phyloP scores from a whole-genome alignment of 148 eudicot genomes.

The Heliosperma pusillum region DNA sequence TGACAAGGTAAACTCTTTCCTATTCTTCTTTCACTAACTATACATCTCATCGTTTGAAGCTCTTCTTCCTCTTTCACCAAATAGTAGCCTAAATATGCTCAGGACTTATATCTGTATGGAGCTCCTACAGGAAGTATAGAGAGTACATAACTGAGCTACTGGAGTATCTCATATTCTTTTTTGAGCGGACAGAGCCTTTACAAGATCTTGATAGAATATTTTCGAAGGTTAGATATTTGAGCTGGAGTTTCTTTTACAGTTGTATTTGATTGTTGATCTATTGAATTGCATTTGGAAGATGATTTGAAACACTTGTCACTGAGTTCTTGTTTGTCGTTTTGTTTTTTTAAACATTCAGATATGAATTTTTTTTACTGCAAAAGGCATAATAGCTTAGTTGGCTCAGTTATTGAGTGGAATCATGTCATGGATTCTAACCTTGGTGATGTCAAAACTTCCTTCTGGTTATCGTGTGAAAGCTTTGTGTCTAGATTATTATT shows the following conservation, averaged over 20 bases:
- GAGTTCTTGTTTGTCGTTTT: neutral
- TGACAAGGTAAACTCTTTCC: conserved; percentile 47
- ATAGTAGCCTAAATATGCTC: neutral
- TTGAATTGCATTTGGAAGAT: neutral
- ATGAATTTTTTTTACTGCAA: neutral
- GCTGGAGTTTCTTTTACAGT: neutral
- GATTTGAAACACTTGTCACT: neutral
- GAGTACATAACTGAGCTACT: conserved; percentile 74
- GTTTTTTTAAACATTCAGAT: neutral
- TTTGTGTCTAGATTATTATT: too few relatives aligned
- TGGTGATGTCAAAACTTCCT: neutral
- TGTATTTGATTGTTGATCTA: neutral
- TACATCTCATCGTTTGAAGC: neutral
- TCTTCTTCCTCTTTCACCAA: neutral
- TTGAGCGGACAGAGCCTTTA: conserved; percentile 90
- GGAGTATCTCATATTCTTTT: conserved; percentile 71
- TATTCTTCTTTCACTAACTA: neutral
- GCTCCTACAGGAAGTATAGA: conserved; percentile 62
- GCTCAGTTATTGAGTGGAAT: neutral
- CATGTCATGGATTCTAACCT: neutral
- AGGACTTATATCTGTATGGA: neutral
- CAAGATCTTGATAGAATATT: conserved; percentile 91
- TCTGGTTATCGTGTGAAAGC: too few relatives aligned
- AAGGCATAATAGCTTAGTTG: neutral
- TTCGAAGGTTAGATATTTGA: conserved; percentile 53